A percentile compares a stretch with the other conserved stretches of the same genome.
phyloP scores from a whole-genome alignment of 108 stramenopile species.

The Halocafeteria seosinensis region DNA sequence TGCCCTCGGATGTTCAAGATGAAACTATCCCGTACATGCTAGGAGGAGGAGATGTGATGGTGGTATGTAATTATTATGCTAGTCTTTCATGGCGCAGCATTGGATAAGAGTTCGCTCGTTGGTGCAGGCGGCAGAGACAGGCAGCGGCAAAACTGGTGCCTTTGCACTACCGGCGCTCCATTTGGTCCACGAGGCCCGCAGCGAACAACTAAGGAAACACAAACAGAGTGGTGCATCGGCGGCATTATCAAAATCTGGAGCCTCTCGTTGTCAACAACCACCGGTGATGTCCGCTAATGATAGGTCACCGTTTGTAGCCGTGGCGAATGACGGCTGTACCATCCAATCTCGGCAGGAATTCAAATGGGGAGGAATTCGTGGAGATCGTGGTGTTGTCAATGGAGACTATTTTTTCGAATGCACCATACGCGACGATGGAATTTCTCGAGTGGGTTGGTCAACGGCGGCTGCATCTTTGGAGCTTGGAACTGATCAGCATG shows the following conservation, averaged over 20 bases:
- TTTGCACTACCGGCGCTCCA: constrained; percentile 41
- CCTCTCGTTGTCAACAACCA: not conserved
- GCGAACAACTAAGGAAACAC: no score
- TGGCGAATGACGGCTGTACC: not conserved
- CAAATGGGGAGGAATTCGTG: not conserved
- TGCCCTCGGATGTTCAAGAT: constrained; percentile 17
- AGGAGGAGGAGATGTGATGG: constrained; percentile 32
- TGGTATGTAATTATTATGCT: not conserved
- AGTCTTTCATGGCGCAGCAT: not conserved
- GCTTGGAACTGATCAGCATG: constrained; percentile 23
- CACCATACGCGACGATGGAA: constrained; percentile 7
- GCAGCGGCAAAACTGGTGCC: constrained; percentile 40
- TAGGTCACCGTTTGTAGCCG: not conserved
- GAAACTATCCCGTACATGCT: constrained; percentile 25
- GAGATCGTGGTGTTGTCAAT: not conserved
- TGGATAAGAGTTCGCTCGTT: not conserved
- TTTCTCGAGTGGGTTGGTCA: constrained; percentile 17
- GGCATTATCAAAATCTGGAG: not conserved
- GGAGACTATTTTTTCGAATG: constrained; percentile 15
- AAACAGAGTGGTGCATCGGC: not conserved
- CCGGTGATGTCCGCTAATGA: not conserved
- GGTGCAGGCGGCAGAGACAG: constrained; percentile 29
- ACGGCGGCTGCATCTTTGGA: constrained; percentile 4
- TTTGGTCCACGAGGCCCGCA: constrained; percentile 7
- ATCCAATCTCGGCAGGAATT: not conserved